These are phyloP conservation scores for Capsicum chinense DNA, from an alignment of 257 asterid species.

Conservation along the genomic window DNA sequence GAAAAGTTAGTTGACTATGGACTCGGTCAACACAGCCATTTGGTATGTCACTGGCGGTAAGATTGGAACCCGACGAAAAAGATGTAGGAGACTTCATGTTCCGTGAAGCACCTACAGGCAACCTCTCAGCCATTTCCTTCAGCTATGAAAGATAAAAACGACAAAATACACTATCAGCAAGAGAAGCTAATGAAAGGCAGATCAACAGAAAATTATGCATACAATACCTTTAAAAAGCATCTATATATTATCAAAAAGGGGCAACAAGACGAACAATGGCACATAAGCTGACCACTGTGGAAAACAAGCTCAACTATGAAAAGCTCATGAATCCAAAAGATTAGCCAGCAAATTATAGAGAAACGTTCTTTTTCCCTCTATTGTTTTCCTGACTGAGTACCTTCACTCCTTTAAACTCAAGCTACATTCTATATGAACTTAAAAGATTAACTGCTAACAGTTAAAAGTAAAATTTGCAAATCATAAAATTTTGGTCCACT, in stretches of 20 bases:
- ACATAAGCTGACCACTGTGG: not conserved
- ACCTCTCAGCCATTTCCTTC: slow-evolving; percentile 97
- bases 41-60: slow-evolving; percentile 54
- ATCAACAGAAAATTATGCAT: not conserved
- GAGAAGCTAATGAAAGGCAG: slow-evolving; percentile 28
- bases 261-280: slow-evolving; percentile 25
- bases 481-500: slow-evolving; percentile 23
- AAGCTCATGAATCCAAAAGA: not conserved
- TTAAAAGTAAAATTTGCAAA: slow-evolving; percentile 1
- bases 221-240: slow-evolving; percentile 10
- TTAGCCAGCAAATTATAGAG: slow-evolving; percentile 12
- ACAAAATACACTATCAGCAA: slow-evolving; percentile 39
- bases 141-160: slow-evolving; percentile 53
- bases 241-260: slow-evolving; percentile 25
- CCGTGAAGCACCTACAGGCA: slow-evolving; percentile 93
- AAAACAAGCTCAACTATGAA: not conserved
- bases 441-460: not conserved
- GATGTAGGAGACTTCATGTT: slow-evolving; percentile 73
- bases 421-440: slow-evolving; percentile 18
- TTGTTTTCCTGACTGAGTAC: not conserved
- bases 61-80: slow-evolving; percentile 49
- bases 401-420: slow-evolving; percentile 1
- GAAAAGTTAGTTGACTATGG: slow-evolving; percentile 59
- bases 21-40: slow-evolving; percentile 52
- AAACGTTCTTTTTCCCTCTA: not conserved